phyloP scores from a whole-genome alignment of 164 flowering plant species.

The Umbellularia californica region DNA sequence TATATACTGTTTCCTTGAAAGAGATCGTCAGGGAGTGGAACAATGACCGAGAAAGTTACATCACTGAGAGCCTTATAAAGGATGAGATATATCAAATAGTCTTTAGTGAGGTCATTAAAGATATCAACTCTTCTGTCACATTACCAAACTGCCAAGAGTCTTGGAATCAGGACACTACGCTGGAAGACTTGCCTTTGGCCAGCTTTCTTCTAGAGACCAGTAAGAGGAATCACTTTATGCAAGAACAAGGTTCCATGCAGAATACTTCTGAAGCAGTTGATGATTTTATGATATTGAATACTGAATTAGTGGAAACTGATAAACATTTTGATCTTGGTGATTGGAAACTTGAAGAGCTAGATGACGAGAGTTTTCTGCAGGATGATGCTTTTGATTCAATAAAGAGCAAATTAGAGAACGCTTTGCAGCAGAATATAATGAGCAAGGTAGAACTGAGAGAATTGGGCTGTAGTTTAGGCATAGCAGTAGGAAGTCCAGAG shows the following conservation, averaged over 20 bases:
- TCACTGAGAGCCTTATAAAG: constrained; percentile 18
- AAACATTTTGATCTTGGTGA: constrained; percentile 13
- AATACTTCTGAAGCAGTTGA: constrained; percentile 23
- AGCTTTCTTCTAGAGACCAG: constrained; percentile 3
- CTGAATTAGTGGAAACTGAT: constrained; percentile 22
- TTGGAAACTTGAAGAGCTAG: constrained; percentile 15
- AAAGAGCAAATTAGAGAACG: constrained; percentile 28
- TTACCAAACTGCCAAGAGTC: constrained; percentile 5
- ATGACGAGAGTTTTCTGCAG: constrained; percentile 4
- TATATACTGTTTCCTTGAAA: constrained; percentile 12
- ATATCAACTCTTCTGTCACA: background rate
- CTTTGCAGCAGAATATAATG: constrained; percentile 28
- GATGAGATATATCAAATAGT: constrained; percentile 26
- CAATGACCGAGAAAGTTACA: constrained; percentile 11
- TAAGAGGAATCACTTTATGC: constrained; percentile 23
- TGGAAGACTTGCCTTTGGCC: constrained; percentile 1
- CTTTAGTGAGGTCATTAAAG: constrained; percentile 18
- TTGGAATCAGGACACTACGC: background rate
- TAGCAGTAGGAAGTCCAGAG: constrained; percentile 8
- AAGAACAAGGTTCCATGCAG: constrained; percentile 22
- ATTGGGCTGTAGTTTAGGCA: constrained; percentile 22
- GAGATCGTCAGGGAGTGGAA: constrained; percentile 28
- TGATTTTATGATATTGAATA: constrained; percentile 17
- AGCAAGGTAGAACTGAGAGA: constrained; percentile 29
- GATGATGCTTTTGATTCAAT: constrained; percentile 28